These are phyloP conservation scores for Dalechampia spathulata DNA, from an alignment of 441 rosid species.

Conservation along the genomic window DNA sequence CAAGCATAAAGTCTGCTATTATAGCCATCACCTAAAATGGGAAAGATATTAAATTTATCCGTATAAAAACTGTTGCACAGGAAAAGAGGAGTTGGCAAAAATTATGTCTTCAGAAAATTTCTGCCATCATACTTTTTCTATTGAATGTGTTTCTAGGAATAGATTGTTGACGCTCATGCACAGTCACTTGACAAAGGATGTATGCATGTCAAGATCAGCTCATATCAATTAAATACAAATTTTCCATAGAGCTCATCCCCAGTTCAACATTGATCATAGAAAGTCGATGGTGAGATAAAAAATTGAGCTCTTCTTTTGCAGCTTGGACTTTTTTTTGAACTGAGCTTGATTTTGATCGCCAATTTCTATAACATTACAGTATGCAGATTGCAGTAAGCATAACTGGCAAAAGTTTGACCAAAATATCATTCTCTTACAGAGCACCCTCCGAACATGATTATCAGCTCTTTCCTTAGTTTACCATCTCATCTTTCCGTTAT, in stretches of 20 bases:
- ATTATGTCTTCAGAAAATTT: too few species aligned
- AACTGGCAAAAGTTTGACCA: background rate
- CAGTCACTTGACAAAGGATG: background rate
- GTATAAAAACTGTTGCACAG: too few species aligned
- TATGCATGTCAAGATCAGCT: background rate
- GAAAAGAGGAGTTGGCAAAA: too few species aligned
- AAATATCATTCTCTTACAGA: background rate
- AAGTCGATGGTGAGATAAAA: background rate
- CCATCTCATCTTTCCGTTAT: too few species aligned
- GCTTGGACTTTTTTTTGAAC: background rate
- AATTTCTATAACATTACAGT: background rate
- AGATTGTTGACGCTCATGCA: background rate
- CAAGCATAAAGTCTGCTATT: conserved; percentile 97
- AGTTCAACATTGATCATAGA: background rate
- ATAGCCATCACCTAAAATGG: conserved; percentile 74
- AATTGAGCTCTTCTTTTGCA: background rate
- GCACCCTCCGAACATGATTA: background rate
- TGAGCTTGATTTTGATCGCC: too few species aligned
- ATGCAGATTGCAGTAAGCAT: too few species aligned
- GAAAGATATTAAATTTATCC: background rate
- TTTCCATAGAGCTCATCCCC: background rate
- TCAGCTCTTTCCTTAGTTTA: background rate
- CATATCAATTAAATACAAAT: background rate
- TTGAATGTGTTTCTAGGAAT: background rate
- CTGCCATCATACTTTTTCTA: too few species aligned